phyloP scores from a whole-genome alignment of 108 stramenopile species.

The Mediolabrus comicus region DNA sequence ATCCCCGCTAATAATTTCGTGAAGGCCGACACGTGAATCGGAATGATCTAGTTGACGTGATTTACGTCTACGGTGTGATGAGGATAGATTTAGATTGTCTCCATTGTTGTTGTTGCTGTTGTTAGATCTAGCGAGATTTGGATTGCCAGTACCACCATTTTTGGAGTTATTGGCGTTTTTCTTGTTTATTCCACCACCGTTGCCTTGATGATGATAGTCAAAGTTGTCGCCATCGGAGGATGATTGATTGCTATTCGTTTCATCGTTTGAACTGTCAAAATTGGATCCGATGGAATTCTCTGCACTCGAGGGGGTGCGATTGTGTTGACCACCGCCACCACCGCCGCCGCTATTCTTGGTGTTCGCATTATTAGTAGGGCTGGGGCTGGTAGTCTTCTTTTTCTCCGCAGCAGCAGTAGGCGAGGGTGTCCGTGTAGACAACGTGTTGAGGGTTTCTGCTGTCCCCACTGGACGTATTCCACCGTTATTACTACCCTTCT shows the following conservation, averaged over 20 bases:
- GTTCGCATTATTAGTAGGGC: background rate
- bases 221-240: background rate
- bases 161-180: background rate
- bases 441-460: too few relatives aligned
- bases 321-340: background rate
- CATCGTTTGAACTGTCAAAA: background rate
- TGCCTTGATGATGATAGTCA: background rate
- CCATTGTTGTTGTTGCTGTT: background rate
- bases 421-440: too few relatives aligned
- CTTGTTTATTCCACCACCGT: too few relatives aligned
- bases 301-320: background rate
- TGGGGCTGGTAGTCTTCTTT: background rate
- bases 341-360: background rate
- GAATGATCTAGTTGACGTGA: constrained; percentile 24
- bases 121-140: background rate
- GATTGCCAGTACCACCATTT: too few relatives aligned
- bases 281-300: background rate
- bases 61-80: constrained; percentile 13
- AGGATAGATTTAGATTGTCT: background rate
- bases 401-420: background rate
- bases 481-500: background rate
- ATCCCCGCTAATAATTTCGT: constrained; percentile 30
- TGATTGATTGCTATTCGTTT: background rate
- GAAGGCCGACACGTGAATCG: constrained; percentile 37
- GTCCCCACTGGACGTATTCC: background rate